These are phyloP conservation scores for Pseudofabraea citricarpa DNA, from an alignment of 2,329 filamentous ascomycete genomes.

Conservation along the genomic window DNA sequence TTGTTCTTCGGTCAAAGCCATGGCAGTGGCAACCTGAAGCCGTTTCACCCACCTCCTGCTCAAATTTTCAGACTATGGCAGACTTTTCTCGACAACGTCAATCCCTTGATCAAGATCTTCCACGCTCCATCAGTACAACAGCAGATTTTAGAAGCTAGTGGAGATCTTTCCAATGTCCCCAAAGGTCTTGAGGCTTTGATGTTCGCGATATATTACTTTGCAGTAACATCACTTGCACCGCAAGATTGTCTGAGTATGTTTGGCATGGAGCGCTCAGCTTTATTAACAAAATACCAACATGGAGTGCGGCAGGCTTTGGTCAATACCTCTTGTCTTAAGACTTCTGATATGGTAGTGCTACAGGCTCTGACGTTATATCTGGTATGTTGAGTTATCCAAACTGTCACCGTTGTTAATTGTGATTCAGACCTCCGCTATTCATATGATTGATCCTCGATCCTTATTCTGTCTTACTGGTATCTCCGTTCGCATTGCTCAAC, in stretches of 20 bases:
- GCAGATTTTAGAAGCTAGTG: conserved; percentile 58
- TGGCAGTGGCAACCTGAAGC: conserved; percentile 33
- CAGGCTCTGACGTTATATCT: conserved; percentile 66
- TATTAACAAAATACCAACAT: conserved; percentile 49
- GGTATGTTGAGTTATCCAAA: conserved; percentile 35
- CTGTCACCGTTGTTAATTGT: background rate
- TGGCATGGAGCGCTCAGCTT: conserved; percentile 43
- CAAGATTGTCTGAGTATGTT: conserved; percentile 47
- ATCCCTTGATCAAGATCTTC: conserved; percentile 63
- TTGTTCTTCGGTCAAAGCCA: conserved; percentile 43
- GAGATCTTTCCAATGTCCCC: conserved; percentile 36
- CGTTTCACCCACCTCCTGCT: conserved; percentile 51
- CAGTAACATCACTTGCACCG: conserved; percentile 53
- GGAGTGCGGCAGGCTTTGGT: conserved; percentile 61
- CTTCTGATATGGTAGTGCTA: conserved; percentile 58
- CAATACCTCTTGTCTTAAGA: conserved; percentile 60
- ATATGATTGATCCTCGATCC: conserved; percentile 34
- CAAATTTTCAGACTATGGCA: conserved; percentile 65
- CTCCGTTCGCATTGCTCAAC: conserved; percentile 42
- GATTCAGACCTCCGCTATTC: conserved; percentile 23
- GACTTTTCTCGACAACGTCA: conserved; percentile 64
- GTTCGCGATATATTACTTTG: conserved; percentile 60
- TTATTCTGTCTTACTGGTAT: conserved; percentile 44
- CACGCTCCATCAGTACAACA: conserved; percentile 62
- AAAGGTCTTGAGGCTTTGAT: conserved; percentile 61